These are phyloP conservation scores for Metschnikowia henanensis DNA, from an alignment of 805 yeast species.

Conservation along the genomic window DNA sequence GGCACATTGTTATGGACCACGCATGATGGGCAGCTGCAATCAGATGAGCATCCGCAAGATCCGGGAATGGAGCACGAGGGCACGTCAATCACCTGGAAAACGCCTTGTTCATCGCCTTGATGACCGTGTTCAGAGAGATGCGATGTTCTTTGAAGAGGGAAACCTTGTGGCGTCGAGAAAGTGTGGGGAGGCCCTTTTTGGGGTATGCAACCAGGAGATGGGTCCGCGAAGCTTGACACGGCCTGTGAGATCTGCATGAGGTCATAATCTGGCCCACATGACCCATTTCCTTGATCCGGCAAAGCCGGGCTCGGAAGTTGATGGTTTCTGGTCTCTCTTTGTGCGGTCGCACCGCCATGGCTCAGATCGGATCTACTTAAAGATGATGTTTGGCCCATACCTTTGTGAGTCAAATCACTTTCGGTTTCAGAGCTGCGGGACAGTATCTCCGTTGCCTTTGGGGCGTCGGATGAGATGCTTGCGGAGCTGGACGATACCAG, in stretches of 20 bases:
- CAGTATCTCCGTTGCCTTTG: neutral
- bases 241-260: neutral
- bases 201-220: neutral
- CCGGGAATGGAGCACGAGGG: slow-evolving; percentile 38
- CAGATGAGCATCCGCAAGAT: slow-evolving; percentile 36
- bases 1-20: slow-evolving; percentile 28
- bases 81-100: slow-evolving; percentile 27
- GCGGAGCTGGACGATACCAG: neutral
- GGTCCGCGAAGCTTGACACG: neutral
- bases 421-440: neutral
- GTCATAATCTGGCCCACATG: neutral
- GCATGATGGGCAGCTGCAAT: slow-evolving; percentile 40
- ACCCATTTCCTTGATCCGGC: neutral
- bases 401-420: neutral
- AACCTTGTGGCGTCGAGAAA: neutral
- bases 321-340: neutral
- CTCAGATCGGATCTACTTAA: neutral
- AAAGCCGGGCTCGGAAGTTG: too few relatives aligned
- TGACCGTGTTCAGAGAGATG: neutral
- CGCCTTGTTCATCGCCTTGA: neutral
- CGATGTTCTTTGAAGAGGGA: neutral
- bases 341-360: neutral
- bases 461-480: neutral
- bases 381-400: neutral
- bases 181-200: neutral